Base-by-base conservation (phyloP, 139 green algal genomes). In the Chlamydomonas sp. region DNA sequence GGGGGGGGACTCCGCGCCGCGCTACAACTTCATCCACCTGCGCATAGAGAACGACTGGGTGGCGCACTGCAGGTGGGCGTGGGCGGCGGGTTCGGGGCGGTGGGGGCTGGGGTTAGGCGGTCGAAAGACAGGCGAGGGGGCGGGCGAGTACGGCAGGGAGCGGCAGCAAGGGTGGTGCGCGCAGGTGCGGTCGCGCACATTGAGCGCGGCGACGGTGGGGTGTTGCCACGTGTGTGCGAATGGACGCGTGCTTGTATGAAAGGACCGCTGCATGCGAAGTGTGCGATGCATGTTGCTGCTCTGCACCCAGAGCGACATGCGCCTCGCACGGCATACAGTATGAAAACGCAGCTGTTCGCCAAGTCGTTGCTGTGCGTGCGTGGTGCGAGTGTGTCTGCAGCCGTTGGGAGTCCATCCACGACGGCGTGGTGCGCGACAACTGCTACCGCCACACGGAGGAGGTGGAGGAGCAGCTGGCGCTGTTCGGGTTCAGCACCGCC, bases 371-470 rank as follows among this genome's bases (percentile, higher is more conserved):
- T 68, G 4, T 81, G n/a, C 17, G 20, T 57, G 64, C 57, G 20
- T 78, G n/a, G 31, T 72, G 62, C 74, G 76, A 31, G 31, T 77
- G 16, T 80, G 69, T 15, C 12, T n/a, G 49, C 77, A 80, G 77
- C 15, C 69, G 81, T 49, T 83, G 69, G 69, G 14, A 80, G 31
- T 18, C 64, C 67, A 57, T 87, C 3, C 14, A 17, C 16, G 77
- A 89, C 80, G 90, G 89, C 6, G 57, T 88, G 3, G 85, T 88
- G 3, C 69, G 80, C 2, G 85, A 93, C 85, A 94, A 93, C 90
- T 94, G 91, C 88, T 82, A 86, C 73, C 90, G 90, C 80, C 81
- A 93, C 88, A 95, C 89, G 0, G 86, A 89, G 2, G 74, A 67
- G 7, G n/a, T 88, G 1, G 75, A 57, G 18, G 57, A 8, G 9